Evolutionary conservation across 2,329 filamentous ascomycete species (phyloP).

Genomic region (Diatrype stigma): DNA sequence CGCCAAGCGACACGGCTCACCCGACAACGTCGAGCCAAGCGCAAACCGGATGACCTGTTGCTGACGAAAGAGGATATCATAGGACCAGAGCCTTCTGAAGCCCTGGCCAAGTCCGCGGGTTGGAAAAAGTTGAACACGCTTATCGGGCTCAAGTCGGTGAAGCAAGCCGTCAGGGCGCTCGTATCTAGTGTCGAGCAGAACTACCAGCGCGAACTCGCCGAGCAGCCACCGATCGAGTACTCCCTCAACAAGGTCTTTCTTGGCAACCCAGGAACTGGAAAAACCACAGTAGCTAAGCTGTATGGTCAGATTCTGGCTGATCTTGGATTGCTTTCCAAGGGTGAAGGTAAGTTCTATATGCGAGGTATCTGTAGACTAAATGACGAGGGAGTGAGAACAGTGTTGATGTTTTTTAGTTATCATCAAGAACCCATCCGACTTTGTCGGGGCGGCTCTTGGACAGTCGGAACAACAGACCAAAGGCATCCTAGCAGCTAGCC

Average conservation of each 20-base stretch:
- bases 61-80: conserved; percentile 66
- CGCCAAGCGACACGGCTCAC: conserved; percentile 56
- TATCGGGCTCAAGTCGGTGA: conserved; percentile 59
- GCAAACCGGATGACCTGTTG: conserved; percentile 50
- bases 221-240: conserved; percentile 55
- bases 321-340: conserved; percentile 62
- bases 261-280: conserved; percentile 70
- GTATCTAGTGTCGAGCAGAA: conserved; percentile 61
- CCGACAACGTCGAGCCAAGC: conserved; percentile 37
- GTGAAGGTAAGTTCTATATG: conserved; percentile 49
- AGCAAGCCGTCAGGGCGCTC: conserved; percentile 53
- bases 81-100: conserved; percentile 59
- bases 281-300: conserved; percentile 70
- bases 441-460: conserved; percentile 50
- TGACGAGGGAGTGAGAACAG: neutral
- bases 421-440: conserved; percentile 56
- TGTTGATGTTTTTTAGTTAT: conserved; percentile 35
- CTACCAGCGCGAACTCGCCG: conserved; percentile 60
- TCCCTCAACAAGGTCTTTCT: conserved; percentile 67
- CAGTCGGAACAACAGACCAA: conserved; percentile 55
- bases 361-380: neutral
- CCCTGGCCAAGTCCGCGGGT: conserved; percentile 46
- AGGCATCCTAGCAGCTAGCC: conserved; percentile 47
- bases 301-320: conserved; percentile 67
- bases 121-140: conserved; percentile 56